Evolutionary conservation across 2,329 filamentous ascomycete species (phyloP).

Genomic region (Cytospora piceicola): DNA sequence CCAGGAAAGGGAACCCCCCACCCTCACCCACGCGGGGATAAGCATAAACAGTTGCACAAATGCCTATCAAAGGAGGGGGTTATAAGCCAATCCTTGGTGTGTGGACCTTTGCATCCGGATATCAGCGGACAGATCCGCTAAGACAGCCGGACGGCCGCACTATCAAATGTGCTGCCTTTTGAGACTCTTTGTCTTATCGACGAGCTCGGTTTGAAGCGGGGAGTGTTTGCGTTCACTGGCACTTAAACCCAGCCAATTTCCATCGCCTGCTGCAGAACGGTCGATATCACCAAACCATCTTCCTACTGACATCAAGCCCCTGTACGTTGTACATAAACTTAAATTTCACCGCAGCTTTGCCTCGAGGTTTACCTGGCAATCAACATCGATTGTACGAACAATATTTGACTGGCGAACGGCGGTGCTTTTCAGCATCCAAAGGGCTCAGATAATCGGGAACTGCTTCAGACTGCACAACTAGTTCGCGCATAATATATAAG

Average conservation of each 20-base stretch:
- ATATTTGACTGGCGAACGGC: background rate
- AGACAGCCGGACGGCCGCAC: background rate
- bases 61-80: background rate
- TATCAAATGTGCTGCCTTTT: background rate
- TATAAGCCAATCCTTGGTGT: no score
- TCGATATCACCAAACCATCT: no score
- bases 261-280: no score
- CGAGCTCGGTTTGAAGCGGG: no score
- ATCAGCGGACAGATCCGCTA: background rate
- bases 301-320: no score
- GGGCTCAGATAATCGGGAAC: background rate
- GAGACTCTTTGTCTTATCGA: background rate
- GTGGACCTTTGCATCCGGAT: background rate
- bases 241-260: background rate
- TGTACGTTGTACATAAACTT: no score
- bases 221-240: no score
- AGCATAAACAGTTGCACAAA: background rate
- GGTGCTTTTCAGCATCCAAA: background rate
- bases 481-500: background rate
- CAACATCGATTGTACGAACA: background rate
- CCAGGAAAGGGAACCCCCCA: background rate
- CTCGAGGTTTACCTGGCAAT: background rate
- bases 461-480: background rate
- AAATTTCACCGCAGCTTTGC: background rate
- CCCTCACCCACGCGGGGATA: conserved; percentile 1